Evolutionary conservation across 73 alveolate genomes (phyloP).

Genomic region (Effrenium voratum): DNA sequence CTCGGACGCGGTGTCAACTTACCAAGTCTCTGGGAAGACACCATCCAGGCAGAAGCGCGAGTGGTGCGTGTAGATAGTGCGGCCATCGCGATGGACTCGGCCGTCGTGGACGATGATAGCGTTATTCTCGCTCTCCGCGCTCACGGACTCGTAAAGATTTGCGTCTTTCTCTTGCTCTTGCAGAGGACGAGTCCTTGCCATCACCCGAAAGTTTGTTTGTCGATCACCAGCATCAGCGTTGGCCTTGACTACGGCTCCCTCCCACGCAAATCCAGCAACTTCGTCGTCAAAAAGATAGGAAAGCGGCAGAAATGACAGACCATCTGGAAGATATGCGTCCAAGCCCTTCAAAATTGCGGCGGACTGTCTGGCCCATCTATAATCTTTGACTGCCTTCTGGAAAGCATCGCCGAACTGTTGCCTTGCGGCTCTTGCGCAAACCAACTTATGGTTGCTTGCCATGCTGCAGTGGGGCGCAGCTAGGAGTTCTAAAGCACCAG

Average conservation of each 20-base stretch:
- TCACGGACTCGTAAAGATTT: constrained; percentile 59
- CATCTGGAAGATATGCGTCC: constrained; percentile 73
- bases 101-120: constrained; percentile 85
- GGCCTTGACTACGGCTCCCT: constrained; percentile 58
- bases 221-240: constrained; percentile 46
- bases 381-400: constrained; percentile 73
- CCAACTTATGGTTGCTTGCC: constrained; percentile 93
- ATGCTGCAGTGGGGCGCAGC: too few species aligned
- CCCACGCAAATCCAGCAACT: constrained; percentile 86
- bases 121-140: constrained; percentile 66
- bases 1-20: constrained; percentile 29
- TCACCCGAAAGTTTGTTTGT: constrained; percentile 29
- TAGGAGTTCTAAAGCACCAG: too few species aligned
- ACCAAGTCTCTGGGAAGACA: constrained; percentile 38
- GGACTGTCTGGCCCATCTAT: constrained; percentile 59
- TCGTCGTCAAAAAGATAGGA: constrained; percentile 70
- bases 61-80: constrained; percentile 78
- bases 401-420: constrained; percentile 78
- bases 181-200: constrained; percentile 79
- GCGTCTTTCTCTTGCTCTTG: constrained; percentile 42
- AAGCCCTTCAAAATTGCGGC: constrained; percentile 57
- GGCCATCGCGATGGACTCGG: constrained; percentile 92
- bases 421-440: constrained; percentile 87
- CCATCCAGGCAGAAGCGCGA: constrained; percentile 85
- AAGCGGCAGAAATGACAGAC: constrained; percentile 52